Evolutionary conservation across 2,329 filamentous ascomycete species (phyloP).

Genomic region (Colletotrichum sp.): DNA sequence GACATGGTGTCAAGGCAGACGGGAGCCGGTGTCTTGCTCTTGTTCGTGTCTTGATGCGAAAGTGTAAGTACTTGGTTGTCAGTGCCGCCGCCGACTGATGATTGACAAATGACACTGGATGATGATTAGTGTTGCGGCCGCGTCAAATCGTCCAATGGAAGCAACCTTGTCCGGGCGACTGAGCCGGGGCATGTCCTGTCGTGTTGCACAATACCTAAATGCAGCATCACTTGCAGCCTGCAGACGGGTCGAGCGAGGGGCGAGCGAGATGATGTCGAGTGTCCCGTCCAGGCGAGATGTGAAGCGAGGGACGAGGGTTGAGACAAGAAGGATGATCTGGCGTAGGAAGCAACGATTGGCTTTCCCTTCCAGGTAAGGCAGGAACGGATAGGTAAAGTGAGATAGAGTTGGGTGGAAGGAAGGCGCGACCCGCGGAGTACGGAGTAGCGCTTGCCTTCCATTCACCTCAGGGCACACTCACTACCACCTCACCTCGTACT

Average conservation of each 20-base stretch:
- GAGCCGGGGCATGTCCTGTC: neutral
- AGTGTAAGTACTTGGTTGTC: neutral
- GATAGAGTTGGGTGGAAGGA: neutral
- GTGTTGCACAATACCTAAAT: neutral
- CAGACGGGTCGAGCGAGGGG: neutral
- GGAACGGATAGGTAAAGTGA: neutral
- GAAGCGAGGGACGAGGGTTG: neutral
- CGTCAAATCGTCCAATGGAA: neutral
- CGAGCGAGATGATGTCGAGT: neutral
- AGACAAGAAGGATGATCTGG: neutral
- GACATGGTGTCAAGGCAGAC: neutral
- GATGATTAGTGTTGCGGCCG: neutral
- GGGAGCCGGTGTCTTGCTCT: neutral
- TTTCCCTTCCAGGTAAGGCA: neutral
- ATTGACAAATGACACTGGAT: neutral
- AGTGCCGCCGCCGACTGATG: neutral
- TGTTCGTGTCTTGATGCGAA: neutral
- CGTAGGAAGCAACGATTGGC: neutral
- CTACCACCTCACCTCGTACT: neutral
- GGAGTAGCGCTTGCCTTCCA: neutral
- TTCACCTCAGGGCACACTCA: neutral
- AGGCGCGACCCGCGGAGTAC: neutral
- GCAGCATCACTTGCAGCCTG: neutral
- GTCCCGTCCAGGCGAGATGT: neutral
- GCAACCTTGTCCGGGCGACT: neutral